Evolutionary conservation across 73 alveolate genomes (phyloP), one percentile per base, ranked within the genome.

Genomic region (Tetrahymena elliotti): DNA sequence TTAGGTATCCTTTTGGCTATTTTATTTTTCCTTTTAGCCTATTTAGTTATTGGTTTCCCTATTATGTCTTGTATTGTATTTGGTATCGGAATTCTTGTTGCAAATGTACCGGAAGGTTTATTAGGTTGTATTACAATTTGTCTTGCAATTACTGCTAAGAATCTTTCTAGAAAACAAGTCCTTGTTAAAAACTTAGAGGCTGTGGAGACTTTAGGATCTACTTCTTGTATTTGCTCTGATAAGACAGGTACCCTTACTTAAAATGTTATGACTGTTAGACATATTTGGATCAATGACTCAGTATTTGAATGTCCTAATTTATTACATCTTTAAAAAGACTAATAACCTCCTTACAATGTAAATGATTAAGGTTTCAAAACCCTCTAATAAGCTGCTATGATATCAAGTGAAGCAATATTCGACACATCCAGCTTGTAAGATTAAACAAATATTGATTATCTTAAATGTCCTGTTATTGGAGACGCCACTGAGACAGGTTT

Each of bases 31-130:
- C 93, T 98, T 35, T 84, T 98, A n/a, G 98, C 99, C 33, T 84
- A 98, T 33, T 94, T 98, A 88, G 97, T 97, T 68, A 94, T 95
- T 95, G 98, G 99, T 47, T 98, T 97, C 94, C 97, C 97, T 93
- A 93, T 98, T 35, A 97, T 98, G 94, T 94, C 99, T 34, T 97
- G 98, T 95, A 93, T 98, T 47, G 98, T 97, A 27, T 98, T 97
- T 94, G 98, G 99, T 83, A 98, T 98, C 95, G 99, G 99, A 83
- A 98, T 98, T 82, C 98, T 98, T 93, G 99, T 98, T 11, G 99
- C 99, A 11, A 98, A 98, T 94, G 99, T 98, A 52, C 99, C 99
- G 33, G 99, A 98, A 96, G 99, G 99, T 35, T 97, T 98, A 47
- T 95, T 98, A 33, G 98, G 98, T 22, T 97, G 99, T 83, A 99